Base-by-base conservation (phyloP, 2,329 filamentous ascomycete genomes). In the Teratosphaeria nubilosa region DNA sequence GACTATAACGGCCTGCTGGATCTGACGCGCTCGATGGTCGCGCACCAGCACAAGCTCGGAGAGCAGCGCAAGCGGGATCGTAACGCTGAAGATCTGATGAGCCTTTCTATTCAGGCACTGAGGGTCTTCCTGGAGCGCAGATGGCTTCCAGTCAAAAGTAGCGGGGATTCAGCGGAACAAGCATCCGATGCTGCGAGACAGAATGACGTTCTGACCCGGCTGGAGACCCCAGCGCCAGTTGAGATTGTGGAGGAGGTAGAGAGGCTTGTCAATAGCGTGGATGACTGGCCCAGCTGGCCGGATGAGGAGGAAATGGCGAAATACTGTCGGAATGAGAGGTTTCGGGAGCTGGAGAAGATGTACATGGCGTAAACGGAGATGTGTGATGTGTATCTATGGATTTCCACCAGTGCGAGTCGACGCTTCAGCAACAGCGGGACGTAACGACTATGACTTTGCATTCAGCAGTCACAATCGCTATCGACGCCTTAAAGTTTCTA, bases 11-110 rank as follows among this genome's bases (percentile, higher is more conserved):
- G 80, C 54, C 82, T 90, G 68, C 76, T 80, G 5, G 74, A 73
- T 3, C 71, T 86, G 5, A 71, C 86, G 14, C 70, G 73, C 31
- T 91, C 85, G 85, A 80, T 86, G 63, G 71, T 80, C 0, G 63
- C 71, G 25, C 72, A 83, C 62, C 78, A 78, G 72, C 67, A 69
- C 5, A 69, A 70, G 45, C 59, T 75, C 1, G 31, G 51, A 1
- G 58, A 65, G 51, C 59, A 63, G 24, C 58, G 60, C 53, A 65
- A 69, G 11, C 56, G 61, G 13, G 67, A 70, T 41, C 62, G 68
- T 9, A 72, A 66, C 7, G 69, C 66, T 53, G 65, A 56, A 59
- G 68, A 57, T 53, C 65, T 64, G 63, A 66, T 76, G 61, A 70
- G 73, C 41, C 66, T 64, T 34, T 69, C 68, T 0, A 62, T 78